phyloP scores from a whole-genome alignment of 306 rosid genomes.

The Argentina anserina region DNA sequence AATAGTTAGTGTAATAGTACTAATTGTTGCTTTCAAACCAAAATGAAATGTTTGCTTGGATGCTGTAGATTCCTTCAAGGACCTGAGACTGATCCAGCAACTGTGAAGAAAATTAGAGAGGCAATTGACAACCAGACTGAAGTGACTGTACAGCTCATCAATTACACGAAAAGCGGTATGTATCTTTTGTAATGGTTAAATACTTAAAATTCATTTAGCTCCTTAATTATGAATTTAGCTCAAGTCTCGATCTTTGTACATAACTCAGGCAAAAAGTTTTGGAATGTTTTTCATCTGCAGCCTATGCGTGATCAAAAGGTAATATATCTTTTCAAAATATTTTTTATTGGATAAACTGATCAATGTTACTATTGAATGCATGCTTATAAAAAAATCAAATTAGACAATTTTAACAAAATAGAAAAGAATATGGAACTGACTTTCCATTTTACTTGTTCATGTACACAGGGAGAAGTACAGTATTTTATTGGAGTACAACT shows the following conservation, averaged over 20 bases:
- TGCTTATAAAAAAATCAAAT: not conserved
- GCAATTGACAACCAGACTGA: slow-evolving; percentile 91
- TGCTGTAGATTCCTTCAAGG: slow-evolving; percentile 84
- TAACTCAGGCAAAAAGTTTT: slow-evolving; percentile 81
- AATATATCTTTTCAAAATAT: not conserved
- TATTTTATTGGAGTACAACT: slow-evolving; percentile 97
- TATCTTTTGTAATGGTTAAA: slow-evolving; percentile 5
- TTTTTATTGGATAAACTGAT: slow-evolving; percentile 13
- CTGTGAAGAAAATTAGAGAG: slow-evolving; percentile 80
- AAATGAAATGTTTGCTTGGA: slow-evolving; percentile 21
- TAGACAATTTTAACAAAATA: not conserved
- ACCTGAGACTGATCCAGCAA: slow-evolving; percentile 90
- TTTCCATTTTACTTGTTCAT: slow-evolving; percentile 11
- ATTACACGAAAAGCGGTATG: slow-evolving; percentile 85
- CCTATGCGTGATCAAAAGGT: slow-evolving; percentile 99
- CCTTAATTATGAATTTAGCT: not conserved
- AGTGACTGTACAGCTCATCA: slow-evolving; percentile 91
- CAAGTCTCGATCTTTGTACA: slow-evolving; percentile 18
- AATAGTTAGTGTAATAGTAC: not conserved
- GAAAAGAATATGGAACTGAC: not conserved
- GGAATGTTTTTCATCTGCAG: slow-evolving; percentile 96
- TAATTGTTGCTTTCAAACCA: not conserved
- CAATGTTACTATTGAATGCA: slow-evolving; percentile 11
- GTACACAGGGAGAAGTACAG: slow-evolving; percentile 89
- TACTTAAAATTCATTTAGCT: not conserved